phyloP scores from a whole-genome alignment of 2,329 filamentous ascomycete species.

The Botrytis tulipae region DNA sequence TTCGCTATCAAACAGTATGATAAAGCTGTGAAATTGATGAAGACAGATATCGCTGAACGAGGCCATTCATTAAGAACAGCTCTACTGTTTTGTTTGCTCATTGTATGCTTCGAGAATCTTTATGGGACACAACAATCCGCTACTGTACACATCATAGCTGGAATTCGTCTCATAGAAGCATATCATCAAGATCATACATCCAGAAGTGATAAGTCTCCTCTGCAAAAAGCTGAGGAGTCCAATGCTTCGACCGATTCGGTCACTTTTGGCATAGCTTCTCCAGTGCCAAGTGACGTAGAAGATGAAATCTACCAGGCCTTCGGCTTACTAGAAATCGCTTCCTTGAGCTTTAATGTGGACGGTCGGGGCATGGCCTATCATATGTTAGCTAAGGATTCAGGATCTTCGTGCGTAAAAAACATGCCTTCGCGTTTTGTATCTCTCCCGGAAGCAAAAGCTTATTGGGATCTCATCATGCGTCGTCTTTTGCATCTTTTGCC shows the following conservation, averaged over 20 bases:
- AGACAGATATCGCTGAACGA: background rate
- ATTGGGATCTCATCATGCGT: slow-evolving; percentile 11
- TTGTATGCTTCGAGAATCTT: slow-evolving; percentile 4
- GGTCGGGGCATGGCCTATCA: slow-evolving; percentile 4
- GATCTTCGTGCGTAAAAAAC: background rate
- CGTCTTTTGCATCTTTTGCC: slow-evolving; percentile 12
- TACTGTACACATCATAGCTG: background rate
- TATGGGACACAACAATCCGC: background rate
- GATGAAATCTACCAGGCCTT: slow-evolving; percentile 8
- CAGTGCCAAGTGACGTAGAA: slow-evolving; percentile 4
- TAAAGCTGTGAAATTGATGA: slow-evolving; percentile 4
- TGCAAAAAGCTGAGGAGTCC: background rate
- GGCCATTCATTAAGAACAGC: background rate
- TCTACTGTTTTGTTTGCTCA: slow-evolving; percentile 5
- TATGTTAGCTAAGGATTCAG: slow-evolving; percentile 10
- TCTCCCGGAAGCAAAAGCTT: background rate
- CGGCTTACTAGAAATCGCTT: background rate
- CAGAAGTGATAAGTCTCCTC: background rate
- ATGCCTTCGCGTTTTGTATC: slow-evolving; percentile 1
- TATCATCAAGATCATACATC: background rate
- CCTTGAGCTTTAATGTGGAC: background rate
- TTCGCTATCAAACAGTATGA: background rate
- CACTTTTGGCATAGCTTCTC: slow-evolving; percentile 12
- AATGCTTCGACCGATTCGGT: background rate
- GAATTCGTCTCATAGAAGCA: background rate